These are phyloP conservation scores for Pascua sp. DNA, from an alignment of 1,284 basidiomycete species.

Conservation along the genomic window DNA sequence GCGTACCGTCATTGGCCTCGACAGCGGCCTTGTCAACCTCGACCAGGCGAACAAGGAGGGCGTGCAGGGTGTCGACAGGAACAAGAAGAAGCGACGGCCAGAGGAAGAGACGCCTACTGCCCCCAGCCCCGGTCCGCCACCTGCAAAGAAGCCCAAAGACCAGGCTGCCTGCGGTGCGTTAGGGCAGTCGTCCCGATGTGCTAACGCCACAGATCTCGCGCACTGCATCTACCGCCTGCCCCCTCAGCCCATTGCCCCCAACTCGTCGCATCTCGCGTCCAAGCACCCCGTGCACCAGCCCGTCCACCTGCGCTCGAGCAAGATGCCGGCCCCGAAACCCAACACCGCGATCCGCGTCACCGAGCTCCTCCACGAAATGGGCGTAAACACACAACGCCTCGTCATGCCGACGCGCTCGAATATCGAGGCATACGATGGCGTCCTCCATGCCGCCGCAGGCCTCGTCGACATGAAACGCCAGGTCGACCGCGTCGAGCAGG, in stretches of 20 bases:
- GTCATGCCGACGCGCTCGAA: conserved; percentile 89
- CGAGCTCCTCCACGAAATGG: conserved; percentile 69
- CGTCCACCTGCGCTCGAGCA: conserved; percentile 74
- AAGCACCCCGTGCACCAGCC: conserved; percentile 59
- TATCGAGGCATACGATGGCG: conserved; percentile 64
- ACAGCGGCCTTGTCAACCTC: conserved; percentile 71
- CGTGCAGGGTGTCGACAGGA: conserved; percentile 44
- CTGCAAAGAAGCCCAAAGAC: conserved; percentile 38
- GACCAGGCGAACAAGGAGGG: conserved; percentile 39
- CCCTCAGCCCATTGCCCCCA: conserved; percentile 18
- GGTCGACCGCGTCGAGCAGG: conserved; percentile 80
- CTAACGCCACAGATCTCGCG: conserved; percentile 23
- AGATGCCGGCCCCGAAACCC: conserved; percentile 71
- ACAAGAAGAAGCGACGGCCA: conserved; percentile 46
- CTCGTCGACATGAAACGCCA: conserved; percentile 82
- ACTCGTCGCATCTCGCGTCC: conserved; percentile 31
- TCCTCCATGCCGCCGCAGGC: conserved; percentile 66
- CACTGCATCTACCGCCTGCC: conserved; percentile 47
- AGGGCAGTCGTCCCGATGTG: no score
- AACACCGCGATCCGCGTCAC: conserved; percentile 67
- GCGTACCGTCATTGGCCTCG: conserved; percentile 74
- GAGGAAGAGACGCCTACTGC: conserved; percentile 29
- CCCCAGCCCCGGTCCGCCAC: conserved; percentile 22
- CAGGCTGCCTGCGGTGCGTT: conserved; percentile 9
- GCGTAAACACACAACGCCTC: conserved; percentile 66